These are phyloP conservation scores for Cyberlindnera euphorbiiphila DNA, from an alignment of 805 yeast genomes.

Conservation along the genomic window DNA sequence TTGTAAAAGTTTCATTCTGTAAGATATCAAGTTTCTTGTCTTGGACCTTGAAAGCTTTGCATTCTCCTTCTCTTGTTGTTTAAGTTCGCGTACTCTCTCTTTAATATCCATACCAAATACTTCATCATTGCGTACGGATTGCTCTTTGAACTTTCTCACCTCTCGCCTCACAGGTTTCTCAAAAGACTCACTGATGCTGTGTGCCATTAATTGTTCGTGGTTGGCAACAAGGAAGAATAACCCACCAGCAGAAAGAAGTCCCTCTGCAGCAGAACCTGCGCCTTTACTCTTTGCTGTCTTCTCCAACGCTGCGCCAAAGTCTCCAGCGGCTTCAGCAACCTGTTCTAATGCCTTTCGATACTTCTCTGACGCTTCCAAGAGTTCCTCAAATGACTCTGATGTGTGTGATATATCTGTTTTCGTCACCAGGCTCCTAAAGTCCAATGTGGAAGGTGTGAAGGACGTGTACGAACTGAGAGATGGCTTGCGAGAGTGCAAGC, in stretches of 20 bases:
- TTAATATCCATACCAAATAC: conserved; percentile 52
- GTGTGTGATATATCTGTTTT: conserved; percentile 54
- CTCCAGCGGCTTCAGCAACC: conserved; percentile 59
- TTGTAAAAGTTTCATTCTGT: conserved; percentile 61
- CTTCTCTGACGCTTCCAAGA: conserved; percentile 42
- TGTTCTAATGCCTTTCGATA: conserved; percentile 44
- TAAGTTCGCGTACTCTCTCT: conserved; percentile 47
- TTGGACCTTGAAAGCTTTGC: conserved; percentile 53
- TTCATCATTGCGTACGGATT: conserved; percentile 45
- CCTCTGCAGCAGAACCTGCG: conserved; percentile 55
- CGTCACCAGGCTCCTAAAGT: conserved; percentile 57
- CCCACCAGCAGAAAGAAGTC: conserved; percentile 69
- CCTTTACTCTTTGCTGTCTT: conserved; percentile 60
- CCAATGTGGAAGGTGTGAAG: conserved; percentile 42
- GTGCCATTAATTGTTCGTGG: conserved; percentile 68
- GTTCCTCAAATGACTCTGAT: conserved; percentile 42
- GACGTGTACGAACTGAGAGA: conserved; percentile 26
- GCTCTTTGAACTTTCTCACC: conserved; percentile 40
- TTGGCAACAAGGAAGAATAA: conserved; percentile 72
- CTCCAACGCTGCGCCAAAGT: conserved; percentile 69
- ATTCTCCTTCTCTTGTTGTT: conserved; percentile 59
- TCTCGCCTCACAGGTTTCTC: conserved; percentile 48
- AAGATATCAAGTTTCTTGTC: conserved; percentile 61
- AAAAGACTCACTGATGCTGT: conserved; percentile 51
- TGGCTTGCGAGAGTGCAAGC: conserved; percentile 17